Evolutionary conservation across 352 stramenopile genomes (phyloP).

Genomic region (Phytophthora pistaciae): DNA sequence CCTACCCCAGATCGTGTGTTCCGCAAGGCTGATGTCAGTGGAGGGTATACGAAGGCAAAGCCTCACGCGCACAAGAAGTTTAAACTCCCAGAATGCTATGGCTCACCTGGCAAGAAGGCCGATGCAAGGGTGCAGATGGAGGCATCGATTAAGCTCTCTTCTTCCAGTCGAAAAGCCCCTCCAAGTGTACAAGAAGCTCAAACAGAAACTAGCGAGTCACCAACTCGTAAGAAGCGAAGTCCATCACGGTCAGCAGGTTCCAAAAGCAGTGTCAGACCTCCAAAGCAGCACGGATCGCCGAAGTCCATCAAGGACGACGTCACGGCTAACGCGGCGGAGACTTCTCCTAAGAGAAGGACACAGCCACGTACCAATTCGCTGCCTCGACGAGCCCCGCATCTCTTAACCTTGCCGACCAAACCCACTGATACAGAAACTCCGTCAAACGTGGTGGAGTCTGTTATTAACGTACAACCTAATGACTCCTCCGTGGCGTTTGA

Average conservation of each 20-base stretch:
- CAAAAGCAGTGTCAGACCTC: conserved; percentile 2
- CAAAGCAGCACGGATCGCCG: not conserved
- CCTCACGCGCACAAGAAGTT: conserved; percentile 53
- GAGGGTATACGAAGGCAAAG: conserved; percentile 45
- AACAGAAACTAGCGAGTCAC: not conserved
- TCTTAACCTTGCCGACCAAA: conserved; percentile 23
- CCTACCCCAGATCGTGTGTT: conserved; percentile 51
- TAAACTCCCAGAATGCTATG: conserved; percentile 49
- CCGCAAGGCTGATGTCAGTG: conserved; percentile 42
- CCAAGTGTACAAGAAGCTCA: not conserved
- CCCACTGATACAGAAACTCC: not conserved
- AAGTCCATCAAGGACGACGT: not conserved
- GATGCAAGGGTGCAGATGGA: conserved; percentile 17
- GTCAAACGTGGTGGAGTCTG: not conserved
- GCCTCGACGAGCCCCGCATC: conserved; percentile 14
- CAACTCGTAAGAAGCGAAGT: conserved; percentile 12
- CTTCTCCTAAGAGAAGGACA: conserved; percentile 9
- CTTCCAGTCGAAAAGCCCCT: not conserved
- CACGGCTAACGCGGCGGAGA: not conserved
- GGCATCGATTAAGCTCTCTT: conserved; percentile 22
- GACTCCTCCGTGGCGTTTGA: conserved; percentile 33
- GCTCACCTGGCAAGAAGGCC: conserved; percentile 35
- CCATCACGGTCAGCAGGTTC: conserved; percentile 24
- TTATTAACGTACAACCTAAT: not conserved
- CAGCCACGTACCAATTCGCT: conserved; percentile 18